Percentiles rank a stretch among this genome's conserved stretches.
phyloP scores from a whole-genome alignment of 2,329 filamentous ascomycete species.

The Tolypocladium pustulatum region DNA sequence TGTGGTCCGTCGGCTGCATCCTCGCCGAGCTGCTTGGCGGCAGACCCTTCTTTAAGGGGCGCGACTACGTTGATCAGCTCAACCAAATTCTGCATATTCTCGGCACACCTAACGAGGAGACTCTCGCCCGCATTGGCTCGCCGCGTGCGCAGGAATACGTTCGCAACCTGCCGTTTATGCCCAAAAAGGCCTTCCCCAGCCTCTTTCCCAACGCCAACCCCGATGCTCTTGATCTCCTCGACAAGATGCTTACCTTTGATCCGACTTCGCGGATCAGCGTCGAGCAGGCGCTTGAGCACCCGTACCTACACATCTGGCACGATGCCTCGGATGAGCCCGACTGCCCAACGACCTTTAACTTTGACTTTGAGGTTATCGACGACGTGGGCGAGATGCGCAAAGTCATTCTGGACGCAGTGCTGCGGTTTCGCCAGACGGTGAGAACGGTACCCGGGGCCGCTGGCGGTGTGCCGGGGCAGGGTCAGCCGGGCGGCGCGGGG shows the following conservation, averaged over 20 bases:
- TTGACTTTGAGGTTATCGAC: conserved; percentile 95
- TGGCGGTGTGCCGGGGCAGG: conserved; percentile 20
- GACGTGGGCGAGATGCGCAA: conserved; percentile 91
- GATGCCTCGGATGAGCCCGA: conserved; percentile 91
- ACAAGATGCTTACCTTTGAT: conserved; percentile 96
- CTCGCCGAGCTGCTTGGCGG: conserved; percentile 91
- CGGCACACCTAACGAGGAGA: conserved; percentile 92
- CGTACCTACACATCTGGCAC: conserved; percentile 96
- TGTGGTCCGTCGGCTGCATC: conserved; percentile 98
- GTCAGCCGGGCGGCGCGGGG: conserved; percentile 24
- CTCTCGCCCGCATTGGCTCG: conserved; percentile 84
- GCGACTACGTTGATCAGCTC: conserved; percentile 97
- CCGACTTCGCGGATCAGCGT: conserved; percentile 88
- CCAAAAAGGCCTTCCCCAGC: conserved; percentile 78
- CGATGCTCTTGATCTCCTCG: conserved; percentile 86
- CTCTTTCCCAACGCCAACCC: conserved; percentile 94
- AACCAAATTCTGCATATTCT: conserved; percentile 99
- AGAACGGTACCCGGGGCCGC: conserved; percentile 36
- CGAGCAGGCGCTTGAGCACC: conserved; percentile 90
- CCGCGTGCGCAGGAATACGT: conserved; percentile 97
- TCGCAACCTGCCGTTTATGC: conserved; percentile 88
- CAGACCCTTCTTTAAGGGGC: conserved; percentile 97
- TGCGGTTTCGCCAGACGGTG: conserved; percentile 63
- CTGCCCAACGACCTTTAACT: conserved; percentile 92
- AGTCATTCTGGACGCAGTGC: conserved; percentile 95